These are phyloP conservation scores for Actinidia arguta DNA, from an alignment of 179 eudicot genomes.

Conservation along the genomic window DNA sequence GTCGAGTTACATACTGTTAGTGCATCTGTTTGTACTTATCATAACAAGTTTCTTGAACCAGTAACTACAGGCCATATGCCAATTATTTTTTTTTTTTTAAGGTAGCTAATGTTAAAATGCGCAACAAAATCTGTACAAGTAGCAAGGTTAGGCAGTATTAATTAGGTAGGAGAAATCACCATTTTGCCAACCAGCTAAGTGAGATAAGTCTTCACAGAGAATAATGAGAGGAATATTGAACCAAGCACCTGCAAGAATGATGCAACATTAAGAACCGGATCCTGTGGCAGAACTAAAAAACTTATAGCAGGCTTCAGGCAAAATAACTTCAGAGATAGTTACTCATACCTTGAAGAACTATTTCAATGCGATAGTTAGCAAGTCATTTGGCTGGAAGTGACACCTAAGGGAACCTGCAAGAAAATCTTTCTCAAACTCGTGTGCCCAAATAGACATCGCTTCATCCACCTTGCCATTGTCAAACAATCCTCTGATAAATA, in stretches of 20 bases:
- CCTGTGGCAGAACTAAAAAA: not conserved
- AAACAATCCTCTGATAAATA: slow-evolving; percentile 65
- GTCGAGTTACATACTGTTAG: not conserved
- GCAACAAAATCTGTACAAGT: not conserved
- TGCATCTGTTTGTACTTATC: not conserved
- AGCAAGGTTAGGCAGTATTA: not conserved
- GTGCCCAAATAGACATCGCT: slow-evolving; percentile 67
- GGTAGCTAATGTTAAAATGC: not conserved
- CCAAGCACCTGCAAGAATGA: slow-evolving; percentile 8
- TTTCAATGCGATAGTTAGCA: not conserved
- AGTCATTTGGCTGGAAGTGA: not conserved
- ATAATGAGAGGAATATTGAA: not conserved
- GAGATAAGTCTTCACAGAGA: not conserved
- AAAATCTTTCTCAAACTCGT: slow-evolving; percentile 39
- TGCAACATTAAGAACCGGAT: not conserved
- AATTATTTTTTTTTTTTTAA: not conserved
- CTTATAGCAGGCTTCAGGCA: not conserved
- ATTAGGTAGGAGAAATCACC: slow-evolving; percentile 7
- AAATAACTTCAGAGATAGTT: not conserved
- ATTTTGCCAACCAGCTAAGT: slow-evolving; percentile 13
- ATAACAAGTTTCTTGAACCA: not conserved
- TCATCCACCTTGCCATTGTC: slow-evolving; percentile 63
- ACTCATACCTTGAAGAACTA: not conserved
- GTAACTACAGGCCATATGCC: not conserved
- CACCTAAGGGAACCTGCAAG: slow-evolving; percentile 22